Base-by-base conservation (phyloP, 805 yeast genomes). In the Lachancea cidri region DNA sequence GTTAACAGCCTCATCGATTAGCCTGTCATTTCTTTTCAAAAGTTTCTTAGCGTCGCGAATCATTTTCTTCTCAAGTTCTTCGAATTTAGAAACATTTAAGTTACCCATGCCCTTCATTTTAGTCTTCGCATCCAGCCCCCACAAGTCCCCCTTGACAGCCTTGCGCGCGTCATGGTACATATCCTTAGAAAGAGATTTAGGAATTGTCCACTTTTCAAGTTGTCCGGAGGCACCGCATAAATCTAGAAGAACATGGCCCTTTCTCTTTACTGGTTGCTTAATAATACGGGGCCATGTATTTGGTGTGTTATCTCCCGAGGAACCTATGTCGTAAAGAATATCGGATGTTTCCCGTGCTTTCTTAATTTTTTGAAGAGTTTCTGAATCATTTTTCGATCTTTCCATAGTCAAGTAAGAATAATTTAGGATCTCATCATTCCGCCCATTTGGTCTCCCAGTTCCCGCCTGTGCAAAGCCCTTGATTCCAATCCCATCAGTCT, bases 121-220 rank as follows among this genome's bases (percentile, higher is more conserved):
- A 2, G 77, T 68, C 57, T 83, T 83, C 2, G 80, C 80, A 27
- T 74, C 84, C 30, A 80, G 61, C 0, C 84, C 81, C 98, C 98
- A 93, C 39, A 81, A 64, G 58, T 93, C 98, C 17, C 96, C 96
- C 56, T 76, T 75, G n/a, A 62, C 63, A 0, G 86, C 77, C 60
- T 93, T 91, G 41, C 97, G 72, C 0, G 96, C 96, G 66, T 93
- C 98, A 55, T 86, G 94, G 52, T 86, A 93, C 2, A 70, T 77
- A 46, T 77, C 83, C 46, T 78, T 77, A 4, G 86, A 84, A 41
- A 76, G 71, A 15, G 94, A 79, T 58, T 81, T 84, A 0, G 97
- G 83, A 2, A 93, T 75, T 13, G 81, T 81, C 96, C 97, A 88
- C 44, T 81, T 79, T 63, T 91, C 97, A 33, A 91, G 63, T 35